These are phyloP conservation scores for Ustilago nuda DNA, from an alignment of 1,284 basidiomycete species.

Conservation along the genomic window DNA sequence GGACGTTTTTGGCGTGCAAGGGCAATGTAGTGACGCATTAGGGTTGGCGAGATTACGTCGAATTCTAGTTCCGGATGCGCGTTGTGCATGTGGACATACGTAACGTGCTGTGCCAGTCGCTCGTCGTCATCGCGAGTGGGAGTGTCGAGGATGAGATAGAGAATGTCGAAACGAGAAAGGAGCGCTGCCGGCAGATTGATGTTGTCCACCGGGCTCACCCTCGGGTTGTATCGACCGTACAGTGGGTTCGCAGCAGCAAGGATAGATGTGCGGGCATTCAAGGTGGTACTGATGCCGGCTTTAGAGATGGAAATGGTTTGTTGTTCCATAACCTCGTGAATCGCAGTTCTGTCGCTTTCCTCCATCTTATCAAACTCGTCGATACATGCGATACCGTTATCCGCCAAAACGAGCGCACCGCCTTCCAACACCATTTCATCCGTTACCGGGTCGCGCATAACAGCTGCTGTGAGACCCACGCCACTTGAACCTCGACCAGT, in stretches of 20 bases:
- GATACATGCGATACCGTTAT: conserved; percentile 99
- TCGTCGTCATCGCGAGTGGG: conserved; percentile 94
- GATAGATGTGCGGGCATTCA: conserved; percentile 98
- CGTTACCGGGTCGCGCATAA: conserved; percentile 98
- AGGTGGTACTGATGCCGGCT: conserved; percentile 97
- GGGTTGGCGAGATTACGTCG: conserved; percentile 80
- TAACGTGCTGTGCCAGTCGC: conserved; percentile 94
- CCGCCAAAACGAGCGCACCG: conserved; percentile 95
- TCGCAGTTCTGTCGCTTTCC: conserved; percentile 94
- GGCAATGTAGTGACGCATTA: conserved; percentile 98
- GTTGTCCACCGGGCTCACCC: conserved; percentile 97
- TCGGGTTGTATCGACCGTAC: conserved; percentile 97
- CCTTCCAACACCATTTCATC: conserved; percentile 99
- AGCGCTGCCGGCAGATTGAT: conserved; percentile 98
- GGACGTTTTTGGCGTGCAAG: conserved; percentile 89
- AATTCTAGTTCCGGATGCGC: conserved; percentile 80
- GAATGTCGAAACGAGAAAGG: conserved; percentile 92
- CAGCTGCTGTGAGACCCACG: conserved; percentile 97
- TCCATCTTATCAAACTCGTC: conserved; percentile 99
- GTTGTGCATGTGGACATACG: conserved; percentile 97
- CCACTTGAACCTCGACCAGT: conserved; percentile 98
- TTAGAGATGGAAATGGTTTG: conserved; percentile 99
- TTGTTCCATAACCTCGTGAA: conserved; percentile 99
- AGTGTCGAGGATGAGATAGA: conserved; percentile 97
- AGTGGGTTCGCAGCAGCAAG: conserved; percentile 97